Evolutionary conservation across 495 filamentous ascomycete genomes (phyloP).

Genomic region (Neurospora africana): DNA sequence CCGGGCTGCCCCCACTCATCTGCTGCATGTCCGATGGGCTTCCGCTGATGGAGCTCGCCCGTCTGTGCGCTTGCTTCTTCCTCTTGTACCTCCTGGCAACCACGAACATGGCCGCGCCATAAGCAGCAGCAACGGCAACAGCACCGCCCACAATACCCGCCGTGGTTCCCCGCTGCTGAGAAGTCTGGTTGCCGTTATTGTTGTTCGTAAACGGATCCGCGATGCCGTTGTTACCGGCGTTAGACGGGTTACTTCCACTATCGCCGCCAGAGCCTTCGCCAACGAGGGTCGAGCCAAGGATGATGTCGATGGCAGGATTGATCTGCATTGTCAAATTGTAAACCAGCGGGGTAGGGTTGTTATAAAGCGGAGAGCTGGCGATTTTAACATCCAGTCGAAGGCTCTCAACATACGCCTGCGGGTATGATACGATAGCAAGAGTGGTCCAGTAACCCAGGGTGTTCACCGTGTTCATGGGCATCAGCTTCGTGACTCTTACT

Average conservation of each 20-base stretch:
- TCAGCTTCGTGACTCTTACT: slow-evolving; percentile 58
- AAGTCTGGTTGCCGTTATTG: slow-evolving; percentile 29
- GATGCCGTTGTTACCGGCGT: slow-evolving; percentile 15
- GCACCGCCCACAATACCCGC: slow-evolving; percentile 74
- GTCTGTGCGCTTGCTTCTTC: slow-evolving; percentile 68
- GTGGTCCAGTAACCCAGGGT: slow-evolving; percentile 74
- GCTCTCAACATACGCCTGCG: slow-evolving; percentile 48
- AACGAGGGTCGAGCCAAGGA: slow-evolving; percentile 42
- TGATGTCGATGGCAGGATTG: slow-evolving; percentile 72
- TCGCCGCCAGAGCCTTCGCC: slow-evolving; percentile 19
- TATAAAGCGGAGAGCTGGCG: slow-evolving; percentile 62
- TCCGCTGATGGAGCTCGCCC: slow-evolving; percentile 55
- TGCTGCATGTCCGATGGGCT: slow-evolving; percentile 43
- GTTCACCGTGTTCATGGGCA: slow-evolving; percentile 64
- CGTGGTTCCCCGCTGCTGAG: slow-evolving; percentile 60
- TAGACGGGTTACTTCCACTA: slow-evolving; percentile 12
- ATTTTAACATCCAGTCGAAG: slow-evolving; percentile 55
- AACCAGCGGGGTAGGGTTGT: slow-evolving; percentile 48
- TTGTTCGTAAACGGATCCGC: slow-evolving; percentile 31
- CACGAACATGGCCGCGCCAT: slow-evolving; percentile 98
- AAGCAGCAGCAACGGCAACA: slow-evolving; percentile 72
- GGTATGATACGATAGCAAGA: slow-evolving; percentile 65
- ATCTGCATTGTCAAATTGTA: slow-evolving; percentile 66
- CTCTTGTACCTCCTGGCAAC: slow-evolving; percentile 88
- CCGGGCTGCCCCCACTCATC: slow-evolving; percentile 47